Evolutionary conservation across 495 filamentous ascomycete genomes (phyloP).

Genomic region (Penicillium goetzii): DNA sequence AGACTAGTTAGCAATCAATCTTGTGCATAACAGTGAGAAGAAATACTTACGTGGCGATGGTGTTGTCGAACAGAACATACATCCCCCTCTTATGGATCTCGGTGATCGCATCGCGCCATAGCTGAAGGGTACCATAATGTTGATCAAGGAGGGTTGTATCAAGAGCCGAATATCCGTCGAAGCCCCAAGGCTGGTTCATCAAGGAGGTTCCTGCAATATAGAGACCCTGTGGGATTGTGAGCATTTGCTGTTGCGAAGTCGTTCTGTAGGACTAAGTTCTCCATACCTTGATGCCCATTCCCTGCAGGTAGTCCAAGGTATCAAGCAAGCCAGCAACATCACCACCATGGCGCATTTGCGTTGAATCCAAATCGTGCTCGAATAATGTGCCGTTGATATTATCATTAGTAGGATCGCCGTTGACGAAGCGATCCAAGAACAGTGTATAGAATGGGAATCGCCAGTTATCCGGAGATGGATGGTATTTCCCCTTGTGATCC

Average conservation of each 20-base stretch:
- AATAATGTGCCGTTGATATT: constrained; percentile 68
- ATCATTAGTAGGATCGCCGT: constrained; percentile 73
- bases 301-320: constrained; percentile 72
- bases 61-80: constrained; percentile 75
- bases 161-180: constrained; percentile 67
- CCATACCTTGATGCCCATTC: constrained; percentile 72
- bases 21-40: background rate
- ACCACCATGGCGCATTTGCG: constrained; percentile 72
- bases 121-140: constrained; percentile 65
- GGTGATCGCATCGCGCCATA: constrained; percentile 64
- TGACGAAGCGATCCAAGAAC: constrained; percentile 71
- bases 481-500: constrained; percentile 48
- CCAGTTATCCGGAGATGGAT: constrained; percentile 67
- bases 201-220: constrained; percentile 71
- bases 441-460: constrained; percentile 73
- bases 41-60: constrained; percentile 63
- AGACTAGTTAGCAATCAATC: background rate
- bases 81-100: constrained; percentile 68
- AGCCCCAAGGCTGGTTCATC: constrained; percentile 72
- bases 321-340: constrained; percentile 66
- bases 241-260: background rate
- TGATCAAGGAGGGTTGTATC: constrained; percentile 71
- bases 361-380: constrained; percentile 69
- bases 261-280: background rate
- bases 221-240: constrained; percentile 49